Conservation (phyloP, 441 rosid species). For the Arabidopsis hybrid region DNA sequence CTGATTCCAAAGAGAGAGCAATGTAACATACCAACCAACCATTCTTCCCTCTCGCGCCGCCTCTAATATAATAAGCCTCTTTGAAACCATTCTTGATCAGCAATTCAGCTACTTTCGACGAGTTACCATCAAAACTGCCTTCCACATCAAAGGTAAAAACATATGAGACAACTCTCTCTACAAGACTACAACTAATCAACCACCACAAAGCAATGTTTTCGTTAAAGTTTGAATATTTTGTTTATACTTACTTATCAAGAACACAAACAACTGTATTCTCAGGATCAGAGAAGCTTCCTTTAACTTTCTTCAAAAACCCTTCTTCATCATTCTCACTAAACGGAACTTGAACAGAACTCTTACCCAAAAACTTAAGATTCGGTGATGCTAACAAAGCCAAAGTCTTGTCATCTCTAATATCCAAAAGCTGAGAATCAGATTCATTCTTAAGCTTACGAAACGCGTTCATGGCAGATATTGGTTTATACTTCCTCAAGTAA, state of each 20-base stretch:
- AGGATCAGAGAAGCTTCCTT: slow-evolving; percentile 55
- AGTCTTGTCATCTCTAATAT: slow-evolving; percentile 72
- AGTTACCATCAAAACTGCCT: slow-evolving; percentile 76
- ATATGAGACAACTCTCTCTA: no score
- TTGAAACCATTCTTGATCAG: slow-evolving; percentile 73
- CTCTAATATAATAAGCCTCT: slow-evolving; percentile 83
- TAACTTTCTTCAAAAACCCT: slow-evolving; percentile 53
- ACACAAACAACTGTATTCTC: slow-evolving; percentile 57
- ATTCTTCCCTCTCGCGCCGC: slow-evolving; percentile 78
- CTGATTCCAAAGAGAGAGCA: slow-evolving; percentile 17
- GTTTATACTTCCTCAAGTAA: slow-evolving; percentile 75
- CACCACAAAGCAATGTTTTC: background rate
- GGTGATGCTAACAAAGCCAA: slow-evolving; percentile 73
- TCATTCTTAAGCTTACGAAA: slow-evolving; percentile 71
- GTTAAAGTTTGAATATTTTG: slow-evolving; percentile 21
- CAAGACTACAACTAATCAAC: background rate
- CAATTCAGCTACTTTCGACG: slow-evolving; percentile 62
- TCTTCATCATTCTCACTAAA: slow-evolving; percentile 60
- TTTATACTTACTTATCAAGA: slow-evolving; percentile 60
- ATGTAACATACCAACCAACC: slow-evolving; percentile 68
- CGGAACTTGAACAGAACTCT: slow-evolving; percentile 61
- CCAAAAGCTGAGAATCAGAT: slow-evolving; percentile 77
- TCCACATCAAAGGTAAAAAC: slow-evolving; percentile 43
- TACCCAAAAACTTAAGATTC: slow-evolving; percentile 60
- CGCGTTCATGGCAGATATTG: slow-evolving; percentile 65